These are phyloP conservation scores for Porogramme epimiltina DNA, from an alignment of 1,284 basidiomycete genomes.

Conservation along the genomic window DNA sequence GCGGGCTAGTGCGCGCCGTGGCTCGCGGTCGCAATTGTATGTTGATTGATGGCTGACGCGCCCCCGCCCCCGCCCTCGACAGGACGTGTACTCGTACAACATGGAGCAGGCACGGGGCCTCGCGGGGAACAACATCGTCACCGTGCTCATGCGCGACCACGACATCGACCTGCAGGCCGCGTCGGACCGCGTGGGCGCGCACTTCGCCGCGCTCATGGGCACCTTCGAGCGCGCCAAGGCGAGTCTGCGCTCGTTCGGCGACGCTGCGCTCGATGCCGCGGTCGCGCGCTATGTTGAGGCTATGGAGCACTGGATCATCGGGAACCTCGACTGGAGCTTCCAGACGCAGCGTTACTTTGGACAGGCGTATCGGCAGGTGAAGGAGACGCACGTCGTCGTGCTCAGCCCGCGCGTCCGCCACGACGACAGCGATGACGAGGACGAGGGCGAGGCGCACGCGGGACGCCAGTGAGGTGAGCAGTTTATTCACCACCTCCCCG, in stretches of 20 bases:
- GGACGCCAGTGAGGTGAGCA: not conserved
- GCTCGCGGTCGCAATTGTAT: no score
- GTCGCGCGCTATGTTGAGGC: constrained; percentile 35
- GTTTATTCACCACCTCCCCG: not conserved
- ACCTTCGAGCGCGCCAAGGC: constrained; percentile 31
- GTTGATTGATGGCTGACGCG: not conserved
- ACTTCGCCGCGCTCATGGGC: constrained; percentile 34
- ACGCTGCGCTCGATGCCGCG: constrained; percentile 29
- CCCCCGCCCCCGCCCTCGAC: not conserved
- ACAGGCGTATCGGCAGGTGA: constrained; percentile 25
- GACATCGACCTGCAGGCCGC: constrained; percentile 38
- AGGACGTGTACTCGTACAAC: constrained; percentile 48
- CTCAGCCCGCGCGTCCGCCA: constrained; percentile 12
- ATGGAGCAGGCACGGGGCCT: constrained; percentile 41
- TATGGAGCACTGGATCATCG: constrained; percentile 39
- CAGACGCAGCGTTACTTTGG: constrained; percentile 41
- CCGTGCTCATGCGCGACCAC: constrained; percentile 39
- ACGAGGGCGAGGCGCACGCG: not conserved
- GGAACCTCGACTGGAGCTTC: constrained; percentile 44
- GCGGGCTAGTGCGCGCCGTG: no score
- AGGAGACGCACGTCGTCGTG: constrained; percentile 25
- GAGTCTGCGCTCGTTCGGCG: constrained; percentile 31
- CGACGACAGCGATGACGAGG: not conserved
- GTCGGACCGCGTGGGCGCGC: constrained; percentile 35
- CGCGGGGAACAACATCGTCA: constrained; percentile 42